Base-by-base conservation (phyloP, 2,329 filamentous ascomycete genomes). In the Apiospora marii region DNA sequence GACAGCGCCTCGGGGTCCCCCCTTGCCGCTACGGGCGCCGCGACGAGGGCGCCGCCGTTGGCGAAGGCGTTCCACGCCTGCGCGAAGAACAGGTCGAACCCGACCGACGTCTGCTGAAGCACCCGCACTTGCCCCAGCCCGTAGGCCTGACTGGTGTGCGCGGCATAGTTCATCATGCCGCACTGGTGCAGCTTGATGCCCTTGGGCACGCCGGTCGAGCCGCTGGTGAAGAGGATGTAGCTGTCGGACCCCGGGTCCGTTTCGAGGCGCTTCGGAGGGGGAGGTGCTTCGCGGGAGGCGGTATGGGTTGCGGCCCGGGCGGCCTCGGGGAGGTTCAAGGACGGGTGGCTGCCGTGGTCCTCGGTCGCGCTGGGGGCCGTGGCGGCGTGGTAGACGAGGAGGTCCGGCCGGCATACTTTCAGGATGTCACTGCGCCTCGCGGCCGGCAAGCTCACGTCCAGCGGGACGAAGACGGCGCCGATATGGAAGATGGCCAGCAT, bases 101-200 rank as follows among this genome's bases (percentile, higher is more conserved):
- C 76, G 16, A 80, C 74, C 1, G 81, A 72, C 44, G 74, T 81
- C 68, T 85, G 82, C 70, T 84, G 83, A 7, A 85, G 74, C 7
- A 82, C 75, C 14, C 22, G 16, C 8, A 27, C 51, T 8, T 27
- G 51, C 2, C 51, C 51, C 22, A 27, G 22, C 13, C n/a, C n/a
- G n/a, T 27, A 34, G 8, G 30, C 51, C 2, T 27, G 22, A 22
- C n/a, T 58, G 10, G n/a, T 27, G n/a, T 27, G 22, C 10, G 51
- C 51, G n/a, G 30, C n/a, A 3, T 27, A 34, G 51, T 58, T 58
- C 30, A 34, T 34, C n/a, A 58, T 27, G 51, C 14, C 30, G 4
- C 22, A 2, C 22, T 58, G 51, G n/a, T 13, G n/a, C 51, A 58
- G 51, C n/a, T 12, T 34, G 51, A 58, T 58, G 5, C 51, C 51